These are phyloP conservation scores for Casuarina equisetifolia DNA, from an alignment of 306 rosid genomes.

Conservation along the genomic window DNA sequence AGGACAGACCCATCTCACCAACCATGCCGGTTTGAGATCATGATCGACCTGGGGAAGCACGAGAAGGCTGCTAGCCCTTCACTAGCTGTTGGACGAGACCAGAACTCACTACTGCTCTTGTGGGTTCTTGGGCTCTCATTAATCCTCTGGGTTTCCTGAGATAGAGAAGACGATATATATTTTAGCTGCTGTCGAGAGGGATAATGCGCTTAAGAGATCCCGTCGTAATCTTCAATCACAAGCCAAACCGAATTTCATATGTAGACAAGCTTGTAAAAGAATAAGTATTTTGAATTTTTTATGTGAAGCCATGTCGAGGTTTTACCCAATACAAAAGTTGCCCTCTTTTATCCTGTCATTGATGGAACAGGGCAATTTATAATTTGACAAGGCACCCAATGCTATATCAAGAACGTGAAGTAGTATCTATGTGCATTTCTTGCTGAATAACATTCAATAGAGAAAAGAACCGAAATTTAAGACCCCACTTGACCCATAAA, in stretches of 20 bases:
- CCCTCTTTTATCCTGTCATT: no score
- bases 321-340: no score
- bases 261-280: not conserved
- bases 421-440: not conserved
- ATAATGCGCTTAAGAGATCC: no score
- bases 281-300: no score
- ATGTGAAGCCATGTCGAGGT: no score
- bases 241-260: not conserved
- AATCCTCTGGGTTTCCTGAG: not conserved
- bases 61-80: constrained; percentile 38
- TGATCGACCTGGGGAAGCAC: constrained; percentile 72
- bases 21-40: constrained; percentile 64
- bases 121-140: constrained; percentile 26
- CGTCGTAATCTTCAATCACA: no score
- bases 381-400: no score
- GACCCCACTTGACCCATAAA: no score
- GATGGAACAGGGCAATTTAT: no score
- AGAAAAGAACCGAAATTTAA: no score
- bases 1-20: constrained; percentile 48
- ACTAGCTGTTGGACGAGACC: constrained; percentile 32
- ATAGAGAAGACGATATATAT: not conserved
- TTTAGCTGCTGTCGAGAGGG: not conserved
- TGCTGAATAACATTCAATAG: no score
- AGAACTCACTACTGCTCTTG: constrained; percentile 25
- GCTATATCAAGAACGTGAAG: no score